Evolutionary conservation across 1,284 basidiomycete species (phyloP), one percentile per base, ranked within the genome.

Genomic region (Pterulicium gracile): DNA sequence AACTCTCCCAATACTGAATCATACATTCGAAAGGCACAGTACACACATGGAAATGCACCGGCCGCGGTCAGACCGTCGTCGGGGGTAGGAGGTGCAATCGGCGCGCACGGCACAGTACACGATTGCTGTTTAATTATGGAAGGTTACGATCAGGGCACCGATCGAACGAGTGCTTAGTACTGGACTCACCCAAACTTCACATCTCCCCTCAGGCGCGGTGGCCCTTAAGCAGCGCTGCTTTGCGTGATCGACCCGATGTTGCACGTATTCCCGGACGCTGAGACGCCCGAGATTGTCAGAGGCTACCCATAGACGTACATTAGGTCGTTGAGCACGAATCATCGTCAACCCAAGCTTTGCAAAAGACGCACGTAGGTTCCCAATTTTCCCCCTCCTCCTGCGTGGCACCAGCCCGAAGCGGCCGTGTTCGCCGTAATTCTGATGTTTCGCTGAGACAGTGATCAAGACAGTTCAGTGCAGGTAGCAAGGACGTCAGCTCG

Each of bases 351-450:
- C 22, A 12, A 24, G 23, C 1, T 41, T 17, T 44, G 19, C 19
- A 24, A 21, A 24, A 32, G 15, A 52, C 55, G 21, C 47, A 57
- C 57, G 36, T 59, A 59, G 22, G 46, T 51, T 3, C 58, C 58
- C n/a, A 59, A 48, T 45, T 55, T 53, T 18, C 36, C 36, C 7
- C 36, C 36, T 5, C 49, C 49, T 17, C 49, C 55, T 44, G 43
- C 46, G 15, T 51, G 52, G 34, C 58, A 59, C 58, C 58, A 59
- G 3, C 49, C 49, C 12, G 57, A 58, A n/a, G 58, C 58, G 32
- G 54, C 51, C 12, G 55, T 57, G 3, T 56, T 58, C 13, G 58
- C 54, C 12, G 56, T 59, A 40, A 59, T 57, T 42, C 56, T 51
- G 34, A 59, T 53, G 39, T 59, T 58, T n/a, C 48, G 49, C 56